Evolutionary conservation across 2,329 filamentous ascomycete genomes (phyloP).

Genomic region (Claviceps sp.): DNA sequence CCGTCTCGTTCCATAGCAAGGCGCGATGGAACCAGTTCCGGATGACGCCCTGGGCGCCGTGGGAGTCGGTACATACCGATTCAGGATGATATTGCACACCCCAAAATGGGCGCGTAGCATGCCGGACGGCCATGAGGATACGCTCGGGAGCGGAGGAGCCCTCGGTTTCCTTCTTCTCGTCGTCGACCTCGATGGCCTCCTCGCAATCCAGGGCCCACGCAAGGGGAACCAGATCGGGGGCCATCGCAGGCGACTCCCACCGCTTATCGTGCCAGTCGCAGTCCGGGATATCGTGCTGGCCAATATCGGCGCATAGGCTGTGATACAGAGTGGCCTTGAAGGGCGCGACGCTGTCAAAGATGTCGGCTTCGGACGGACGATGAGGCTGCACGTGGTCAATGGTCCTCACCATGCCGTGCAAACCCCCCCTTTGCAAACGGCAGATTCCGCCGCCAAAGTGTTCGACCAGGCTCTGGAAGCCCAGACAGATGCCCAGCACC

Average conservation of each 20-base stretch:
- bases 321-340: constrained; percentile 70
- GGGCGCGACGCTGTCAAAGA: constrained; percentile 49
- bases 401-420: constrained; percentile 68
- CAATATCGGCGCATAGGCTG: constrained; percentile 42
- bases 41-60: constrained; percentile 49
- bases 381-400: constrained; percentile 40
- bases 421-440: constrained; percentile 53
- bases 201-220: constrained; percentile 40
- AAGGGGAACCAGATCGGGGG: constrained; percentile 38
- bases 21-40: constrained; percentile 63
- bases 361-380: constrained; percentile 26
- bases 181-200: constrained; percentile 22
- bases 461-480: constrained; percentile 69
- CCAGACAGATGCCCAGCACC: constrained; percentile 77
- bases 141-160: constrained; percentile 22
- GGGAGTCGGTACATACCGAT: constrained; percentile 64
- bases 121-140: constrained; percentile 65
- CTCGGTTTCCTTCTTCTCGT: constrained; percentile 4
- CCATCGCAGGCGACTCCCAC: constrained; percentile 24
- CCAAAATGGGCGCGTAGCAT: constrained; percentile 60
- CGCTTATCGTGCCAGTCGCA: constrained; percentile 23
- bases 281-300: constrained; percentile 27
- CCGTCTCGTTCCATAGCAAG: constrained; percentile 40
- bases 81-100: constrained; percentile 87
- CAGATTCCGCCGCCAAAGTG: constrained; percentile 54